phyloP scores from a whole-genome alignment of 768 basidiomycete species.

The Gelatoporia subvermispora region DNA sequence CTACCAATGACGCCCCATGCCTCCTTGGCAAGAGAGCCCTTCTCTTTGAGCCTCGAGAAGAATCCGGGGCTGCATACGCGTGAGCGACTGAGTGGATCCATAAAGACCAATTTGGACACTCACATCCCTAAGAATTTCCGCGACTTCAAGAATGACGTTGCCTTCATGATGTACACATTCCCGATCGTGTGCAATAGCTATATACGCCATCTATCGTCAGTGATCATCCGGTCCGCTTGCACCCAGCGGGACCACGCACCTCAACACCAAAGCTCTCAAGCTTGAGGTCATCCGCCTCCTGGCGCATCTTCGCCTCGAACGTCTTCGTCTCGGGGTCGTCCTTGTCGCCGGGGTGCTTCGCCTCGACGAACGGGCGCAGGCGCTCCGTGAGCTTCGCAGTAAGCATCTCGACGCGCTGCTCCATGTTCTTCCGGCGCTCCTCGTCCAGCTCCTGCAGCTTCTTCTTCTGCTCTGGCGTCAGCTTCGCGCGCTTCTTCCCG shows the following conservation, averaged over 20 bases:
- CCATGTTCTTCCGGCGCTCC: conserved; percentile 75
- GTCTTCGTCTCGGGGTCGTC: conserved; percentile 78
- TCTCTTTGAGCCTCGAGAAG: conserved; percentile 92
- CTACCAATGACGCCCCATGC: conserved; percentile 96
- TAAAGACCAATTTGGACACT: conserved; percentile 25
- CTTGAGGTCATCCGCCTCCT: conserved; percentile 93
- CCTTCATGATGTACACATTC: conserved; percentile 89
- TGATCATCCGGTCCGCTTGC: not conserved
- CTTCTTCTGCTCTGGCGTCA: conserved; percentile 80
- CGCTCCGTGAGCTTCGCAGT: conserved; percentile 80
- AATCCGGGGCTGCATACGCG: conserved; percentile 66
- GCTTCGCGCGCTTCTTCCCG: conserved; percentile 42
- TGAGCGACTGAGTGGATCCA: not conserved
- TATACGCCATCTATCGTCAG: conserved; percentile 61
- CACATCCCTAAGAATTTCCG: conserved; percentile 88
- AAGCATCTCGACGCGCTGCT: conserved; percentile 69
- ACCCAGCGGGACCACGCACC: conserved; percentile 42
- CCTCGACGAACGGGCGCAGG: conserved; percentile 86
- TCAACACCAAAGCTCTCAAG: conserved; percentile 97
- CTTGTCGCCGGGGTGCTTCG: conserved; percentile 72
- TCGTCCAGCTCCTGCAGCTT: conserved; percentile 79
- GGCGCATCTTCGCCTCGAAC: conserved; percentile 71
- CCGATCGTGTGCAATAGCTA: conserved; percentile 89
- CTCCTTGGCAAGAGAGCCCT: conserved; percentile 89
- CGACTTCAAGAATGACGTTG: conserved; percentile 85